These are phyloP conservation scores for Eucalyptus guilfoylei DNA, from an alignment of 345 rosid genomes.

Conservation along the genomic window DNA sequence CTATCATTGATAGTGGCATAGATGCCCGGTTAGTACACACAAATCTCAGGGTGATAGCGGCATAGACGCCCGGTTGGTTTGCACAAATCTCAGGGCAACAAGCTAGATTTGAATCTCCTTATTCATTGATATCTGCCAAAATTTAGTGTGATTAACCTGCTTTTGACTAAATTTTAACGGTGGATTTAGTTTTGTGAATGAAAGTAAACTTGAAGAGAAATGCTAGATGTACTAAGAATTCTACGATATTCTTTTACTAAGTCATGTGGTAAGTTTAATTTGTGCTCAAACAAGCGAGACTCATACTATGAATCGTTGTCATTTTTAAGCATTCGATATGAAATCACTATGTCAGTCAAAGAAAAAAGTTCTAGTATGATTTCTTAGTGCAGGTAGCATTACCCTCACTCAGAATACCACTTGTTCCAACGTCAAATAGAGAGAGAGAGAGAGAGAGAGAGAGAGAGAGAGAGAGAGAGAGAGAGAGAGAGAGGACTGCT, in stretches of 20 bases:
- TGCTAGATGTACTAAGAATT: background rate
- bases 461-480: too few species aligned
- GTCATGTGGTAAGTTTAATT: background rate
- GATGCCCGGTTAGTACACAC: rapidly evolving
- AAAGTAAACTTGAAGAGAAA: background rate
- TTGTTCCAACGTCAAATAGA: background rate
- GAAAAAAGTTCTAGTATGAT: too few species aligned
- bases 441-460: too few species aligned
- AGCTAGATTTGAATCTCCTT: background rate
- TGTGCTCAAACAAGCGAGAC: background rate
- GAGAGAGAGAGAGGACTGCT: background rate
- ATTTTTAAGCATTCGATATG: background rate
- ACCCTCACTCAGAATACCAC: background rate
- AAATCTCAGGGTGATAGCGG: too few species aligned
- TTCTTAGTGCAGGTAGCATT: background rate
- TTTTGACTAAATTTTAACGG: background rate
- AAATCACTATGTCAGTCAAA: too few species aligned
- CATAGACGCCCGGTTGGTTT: too few species aligned
- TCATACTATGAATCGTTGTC: background rate
- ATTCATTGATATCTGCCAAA: background rate
- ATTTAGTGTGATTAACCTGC: background rate
- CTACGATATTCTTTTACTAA: background rate
- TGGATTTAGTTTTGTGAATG: background rate
- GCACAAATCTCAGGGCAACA: background rate
- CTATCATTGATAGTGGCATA: background rate